Percentiles rank a stretch among this genome's conserved stretches.
These are phyloP conservation scores for Phytophthora sansomeana DNA, from an alignment of 352 stramenopile species.

Conservation along the genomic window DNA sequence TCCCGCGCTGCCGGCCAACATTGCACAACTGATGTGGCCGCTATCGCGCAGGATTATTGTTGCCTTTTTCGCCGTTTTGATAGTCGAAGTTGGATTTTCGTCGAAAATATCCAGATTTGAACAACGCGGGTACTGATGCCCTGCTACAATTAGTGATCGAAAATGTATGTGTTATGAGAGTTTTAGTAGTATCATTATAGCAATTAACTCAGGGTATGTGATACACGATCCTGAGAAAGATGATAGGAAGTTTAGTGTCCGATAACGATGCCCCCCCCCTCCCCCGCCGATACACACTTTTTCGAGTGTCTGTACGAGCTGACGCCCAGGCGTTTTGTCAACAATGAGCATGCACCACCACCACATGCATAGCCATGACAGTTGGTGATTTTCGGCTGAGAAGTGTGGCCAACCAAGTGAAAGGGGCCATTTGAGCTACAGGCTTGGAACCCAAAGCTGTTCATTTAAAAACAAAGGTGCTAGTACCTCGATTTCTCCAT, in stretches of 20 bases:
- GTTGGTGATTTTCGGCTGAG: neutral
- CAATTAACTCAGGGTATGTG: neutral
- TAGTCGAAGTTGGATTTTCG: constrained; percentile 36
- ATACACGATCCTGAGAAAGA: neutral
- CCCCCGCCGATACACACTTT: neutral
- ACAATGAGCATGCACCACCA: neutral
- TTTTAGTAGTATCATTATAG: too few relatives aligned
- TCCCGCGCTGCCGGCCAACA: neutral
- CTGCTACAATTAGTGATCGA: neutral
- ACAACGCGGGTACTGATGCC: neutral
- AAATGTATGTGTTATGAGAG: neutral
- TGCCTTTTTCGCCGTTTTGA: constrained; percentile 15
- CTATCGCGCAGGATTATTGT: constrained; percentile 16
- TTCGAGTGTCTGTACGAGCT: constrained; percentile 12
- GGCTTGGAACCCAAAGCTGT: neutral
- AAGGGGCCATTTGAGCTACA: neutral
- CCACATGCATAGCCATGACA: neutral
- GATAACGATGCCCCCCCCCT: constrained; percentile 10
- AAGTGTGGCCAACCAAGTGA: neutral
- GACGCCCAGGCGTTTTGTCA: neutral
- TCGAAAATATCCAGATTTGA: constrained; percentile 26
- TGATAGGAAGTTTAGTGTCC: constrained; percentile 9
- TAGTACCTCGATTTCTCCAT: too few relatives aligned
- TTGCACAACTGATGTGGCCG: constrained; percentile 1
- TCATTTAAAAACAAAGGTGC: too few relatives aligned